phyloP scores from a whole-genome alignment of 805 yeast species.

The Yamadazyma olivae region DNA sequence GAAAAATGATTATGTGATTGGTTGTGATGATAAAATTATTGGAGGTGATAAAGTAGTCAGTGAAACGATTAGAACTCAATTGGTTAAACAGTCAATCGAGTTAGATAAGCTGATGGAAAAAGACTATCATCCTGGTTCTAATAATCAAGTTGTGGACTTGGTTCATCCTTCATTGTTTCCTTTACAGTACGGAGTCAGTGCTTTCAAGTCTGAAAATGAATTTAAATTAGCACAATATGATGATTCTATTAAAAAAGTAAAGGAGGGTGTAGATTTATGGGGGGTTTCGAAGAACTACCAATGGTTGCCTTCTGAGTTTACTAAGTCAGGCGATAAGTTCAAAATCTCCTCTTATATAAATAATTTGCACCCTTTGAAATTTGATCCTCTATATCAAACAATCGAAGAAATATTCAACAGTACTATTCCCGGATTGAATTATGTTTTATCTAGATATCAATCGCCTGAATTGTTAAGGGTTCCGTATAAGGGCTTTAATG shows the following conservation, averaged over 20 bases:
- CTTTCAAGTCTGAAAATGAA: slow-evolving; percentile 8
- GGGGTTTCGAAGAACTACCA: slow-evolving; percentile 27
- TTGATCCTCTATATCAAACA: slow-evolving; percentile 21
- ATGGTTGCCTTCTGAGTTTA: slow-evolving; percentile 32
- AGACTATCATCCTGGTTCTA: slow-evolving; percentile 38
- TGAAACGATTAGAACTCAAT: slow-evolving; percentile 6
- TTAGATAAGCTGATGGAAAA: slow-evolving; percentile 15
- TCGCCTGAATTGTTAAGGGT: slow-evolving; percentile 16
- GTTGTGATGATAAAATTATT: slow-evolving; percentile 19
- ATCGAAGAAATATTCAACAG: slow-evolving; percentile 28
- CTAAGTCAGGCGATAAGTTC: slow-evolving; percentile 13
- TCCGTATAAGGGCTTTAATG: slow-evolving; percentile 12
- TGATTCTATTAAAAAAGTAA: slow-evolving; percentile 10
- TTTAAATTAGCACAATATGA: slow-evolving; percentile 8
- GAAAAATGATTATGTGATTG: slow-evolving; percentile 13
- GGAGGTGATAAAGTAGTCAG: slow-evolving; percentile 17
- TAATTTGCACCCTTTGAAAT: slow-evolving; percentile 33
- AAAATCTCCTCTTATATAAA: slow-evolving; percentile 35
- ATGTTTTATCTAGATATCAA: slow-evolving; percentile 20
- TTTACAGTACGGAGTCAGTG: slow-evolving; percentile 26
- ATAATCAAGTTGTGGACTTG: slow-evolving; percentile 34
- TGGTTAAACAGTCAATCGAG: slow-evolving; percentile 12
- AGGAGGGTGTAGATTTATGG: slow-evolving; percentile 9
- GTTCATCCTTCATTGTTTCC: slow-evolving; percentile 43
- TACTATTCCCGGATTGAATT: slow-evolving; percentile 30